phyloP scores from a whole-genome alignment of 2,329 filamentous ascomycete species.

The Penicillium sp. region DNA sequence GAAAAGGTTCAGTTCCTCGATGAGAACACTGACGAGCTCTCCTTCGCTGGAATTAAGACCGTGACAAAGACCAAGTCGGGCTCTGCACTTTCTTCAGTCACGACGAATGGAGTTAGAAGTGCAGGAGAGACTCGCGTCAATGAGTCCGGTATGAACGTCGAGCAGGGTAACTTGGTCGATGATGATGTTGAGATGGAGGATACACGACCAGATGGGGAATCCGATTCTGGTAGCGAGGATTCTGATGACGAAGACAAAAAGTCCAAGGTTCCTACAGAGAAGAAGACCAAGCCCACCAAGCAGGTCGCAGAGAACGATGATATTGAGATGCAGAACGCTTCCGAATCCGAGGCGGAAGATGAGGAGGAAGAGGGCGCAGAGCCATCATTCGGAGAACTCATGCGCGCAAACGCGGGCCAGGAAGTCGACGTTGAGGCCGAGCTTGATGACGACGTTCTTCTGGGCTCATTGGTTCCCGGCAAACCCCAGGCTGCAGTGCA shows the following conservation, averaged over 20 bases:
- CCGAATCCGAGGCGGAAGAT: constrained; percentile 29
- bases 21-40: constrained; percentile 43
- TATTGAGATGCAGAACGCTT: constrained; percentile 41
- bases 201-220: constrained; percentile 27
- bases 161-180: constrained; percentile 47
- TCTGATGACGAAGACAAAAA: constrained; percentile 28
- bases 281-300: constrained; percentile 23
- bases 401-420: constrained; percentile 65
- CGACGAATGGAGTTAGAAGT: constrained; percentile 53
- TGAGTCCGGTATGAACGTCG: constrained; percentile 55
- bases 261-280: constrained; percentile 15
- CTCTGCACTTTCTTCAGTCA: constrained; percentile 45
- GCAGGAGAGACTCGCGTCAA: constrained; percentile 53
- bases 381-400: constrained; percentile 82
- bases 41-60: constrained; percentile 45
- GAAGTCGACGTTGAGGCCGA: constrained; percentile 66
- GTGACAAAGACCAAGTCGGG: constrained; percentile 45
- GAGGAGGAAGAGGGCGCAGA: constrained; percentile 47
- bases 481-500: constrained; percentile 48
- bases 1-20: constrained; percentile 49
- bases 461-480: constrained; percentile 46
- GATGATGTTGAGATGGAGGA: constrained; percentile 38
- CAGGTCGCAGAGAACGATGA: constrained; percentile 33
- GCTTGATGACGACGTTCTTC: constrained; percentile 46
- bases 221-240: constrained; percentile 28